Base-by-base conservation (phyloP, 2,329 filamentous ascomycete species). In the Aspergillus pseudoterreus region DNA sequence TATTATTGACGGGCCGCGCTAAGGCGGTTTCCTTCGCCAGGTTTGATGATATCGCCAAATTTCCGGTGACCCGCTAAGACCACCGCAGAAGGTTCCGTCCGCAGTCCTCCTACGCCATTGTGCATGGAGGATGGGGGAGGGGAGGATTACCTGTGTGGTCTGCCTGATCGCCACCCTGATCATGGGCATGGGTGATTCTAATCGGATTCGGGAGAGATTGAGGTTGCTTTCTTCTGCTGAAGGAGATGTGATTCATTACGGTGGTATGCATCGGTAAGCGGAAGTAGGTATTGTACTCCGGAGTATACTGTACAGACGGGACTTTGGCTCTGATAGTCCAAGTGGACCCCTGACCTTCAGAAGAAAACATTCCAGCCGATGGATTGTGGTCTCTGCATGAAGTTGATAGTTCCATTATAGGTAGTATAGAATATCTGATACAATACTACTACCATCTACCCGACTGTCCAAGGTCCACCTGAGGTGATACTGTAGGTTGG, bases 61-160 rank as follows among this genome's bases (percentile, higher is more conserved):
- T 44, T 52, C 54, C 54, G 54, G 52, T 50, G 53, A 45, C 51
- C 49, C 45, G 45, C 43, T 39, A 42, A 42, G 39, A 42, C 39
- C 39, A 42, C 39, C 27, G 10, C 6, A 30, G 8, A 30, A 30
- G 27, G 27, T 30, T 30, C 27, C 49, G 35, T 38, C 35, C 14
- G 35, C 35, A 6, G 15, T 42, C 39, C 39, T 45, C 55, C 55
- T 54, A 57, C 57, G 54, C 57, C 50, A 55, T 55, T 52, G 50
- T 59, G 57, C 55, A 59, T 52, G 36, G 45, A 33, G 24, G n/a
- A 10, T 43, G 19, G 22, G 30, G 21, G 42, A 41, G 32, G 46
- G 50, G 12, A 46, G 22, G 38, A 47, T 47, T 52, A 38, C 50
- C 36, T 33, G 33, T 22, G 12, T 21, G 41, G 35, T 24, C 30